Conservation (phyloP, 306 rosid species). For the Corylus heterophylla region DNA sequence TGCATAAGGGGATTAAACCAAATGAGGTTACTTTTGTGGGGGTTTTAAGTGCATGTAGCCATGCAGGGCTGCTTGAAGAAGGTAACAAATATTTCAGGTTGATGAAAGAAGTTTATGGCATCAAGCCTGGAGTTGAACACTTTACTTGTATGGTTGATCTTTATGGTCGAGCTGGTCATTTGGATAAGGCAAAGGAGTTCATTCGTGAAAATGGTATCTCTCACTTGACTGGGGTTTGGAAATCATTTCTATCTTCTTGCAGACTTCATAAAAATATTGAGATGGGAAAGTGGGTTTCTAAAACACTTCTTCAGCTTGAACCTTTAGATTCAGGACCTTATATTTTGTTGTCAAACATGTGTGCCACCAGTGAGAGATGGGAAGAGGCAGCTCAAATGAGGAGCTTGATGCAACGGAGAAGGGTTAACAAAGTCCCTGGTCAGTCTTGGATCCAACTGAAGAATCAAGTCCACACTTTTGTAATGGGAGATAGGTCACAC, state of each 20-base stretch:
- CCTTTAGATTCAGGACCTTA: conserved; percentile 70
- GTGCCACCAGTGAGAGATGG: conserved; percentile 59
- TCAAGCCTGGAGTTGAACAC: conserved; percentile 69
- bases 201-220: conserved; percentile 56
- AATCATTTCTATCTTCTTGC: conserved; percentile 71
- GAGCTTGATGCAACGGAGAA: conserved; percentile 66
- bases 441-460: conserved; percentile 83
- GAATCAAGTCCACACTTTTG: conserved; percentile 61
- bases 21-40: conserved; percentile 78
- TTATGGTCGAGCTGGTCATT: conserved; percentile 79
- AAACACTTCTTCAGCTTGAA: conserved; percentile 54
- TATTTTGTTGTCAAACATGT: conserved; percentile 67
- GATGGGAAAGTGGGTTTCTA: conserved; percentile 76
- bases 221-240: conserved; percentile 69
- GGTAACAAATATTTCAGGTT: conserved; percentile 62
- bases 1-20: conserved; percentile 53
- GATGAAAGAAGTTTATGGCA: conserved; percentile 69
- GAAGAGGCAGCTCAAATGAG: conserved; percentile 71
- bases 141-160: conserved; percentile 89
- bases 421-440: conserved; percentile 71
- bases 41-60: conserved; percentile 86
- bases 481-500: conserved; percentile 64
- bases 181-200: conserved; percentile 61
- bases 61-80: conserved; percentile 75
- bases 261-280: conserved; percentile 60